phyloP scores from a whole-genome alignment of 2,329 filamentous ascomycete species.

The Ustulina deusta region DNA sequence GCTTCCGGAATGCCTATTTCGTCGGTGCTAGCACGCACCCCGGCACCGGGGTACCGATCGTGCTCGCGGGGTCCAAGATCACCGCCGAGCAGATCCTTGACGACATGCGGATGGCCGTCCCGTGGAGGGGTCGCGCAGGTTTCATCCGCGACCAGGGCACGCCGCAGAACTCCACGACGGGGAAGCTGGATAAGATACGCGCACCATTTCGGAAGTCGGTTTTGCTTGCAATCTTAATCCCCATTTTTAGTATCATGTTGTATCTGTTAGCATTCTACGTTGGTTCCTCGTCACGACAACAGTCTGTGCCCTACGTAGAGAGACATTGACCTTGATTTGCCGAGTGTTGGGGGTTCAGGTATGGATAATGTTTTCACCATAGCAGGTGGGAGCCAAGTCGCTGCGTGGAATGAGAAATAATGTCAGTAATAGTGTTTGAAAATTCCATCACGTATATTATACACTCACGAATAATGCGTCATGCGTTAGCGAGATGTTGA shows the following conservation, averaged over 20 bases:
- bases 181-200: conserved; percentile 39
- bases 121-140: conserved; percentile 47
- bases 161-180: conserved; percentile 35
- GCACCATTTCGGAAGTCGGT: conserved; percentile 24
- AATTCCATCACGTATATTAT: background rate
- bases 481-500: background rate
- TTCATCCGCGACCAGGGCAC: conserved; percentile 36
- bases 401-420: background rate
- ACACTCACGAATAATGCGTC: background rate
- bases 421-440: background rate
- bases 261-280: conserved; percentile 10
- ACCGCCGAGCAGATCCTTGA: conserved; percentile 59
- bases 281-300: background rate
- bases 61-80: conserved; percentile 75
- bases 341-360: background rate
- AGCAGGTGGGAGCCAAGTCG: too few relatives aligned
- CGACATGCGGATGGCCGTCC: conserved; percentile 48
- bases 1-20: conserved; percentile 70
- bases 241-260: conserved; percentile 27
- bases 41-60: conserved; percentile 80
- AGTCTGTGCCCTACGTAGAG: background rate
- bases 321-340: background rate
- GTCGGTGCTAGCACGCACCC: conserved; percentile 82
- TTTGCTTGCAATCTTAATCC: conserved; percentile 4
- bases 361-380: background rate